Evolutionary conservation across 495 filamentous ascomycete genomes (phyloP), one percentile per base, ranked within the genome.

Genomic region (Parmelia sp.): DNA sequence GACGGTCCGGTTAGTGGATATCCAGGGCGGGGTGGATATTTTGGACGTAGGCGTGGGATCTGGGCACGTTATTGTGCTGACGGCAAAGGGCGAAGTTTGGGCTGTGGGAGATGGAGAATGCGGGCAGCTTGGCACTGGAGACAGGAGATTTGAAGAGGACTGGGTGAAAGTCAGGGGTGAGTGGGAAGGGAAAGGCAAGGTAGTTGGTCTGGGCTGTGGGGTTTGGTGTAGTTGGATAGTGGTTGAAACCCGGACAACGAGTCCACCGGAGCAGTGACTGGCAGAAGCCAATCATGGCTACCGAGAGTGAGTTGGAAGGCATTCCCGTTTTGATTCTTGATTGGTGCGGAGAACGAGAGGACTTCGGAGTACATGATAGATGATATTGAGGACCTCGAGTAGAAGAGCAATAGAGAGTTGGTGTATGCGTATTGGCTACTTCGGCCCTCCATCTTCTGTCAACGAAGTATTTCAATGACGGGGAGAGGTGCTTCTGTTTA

Each of bases 41-140:
- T 66, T 77, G 7, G 85, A 88, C 69, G 78, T 85, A 6, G 84
- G 74, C 1, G 74, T 88, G 8, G 88, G 88, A 19, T 74, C 76
- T 45, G 75, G 73, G 31, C 86, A 89, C 73, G 71, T 87, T 15
- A 70, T 86, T 29, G 84, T 77, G 15, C 70, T 89, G 42, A 83
- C 77, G 2, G 71, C 68, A 7, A 76, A 76, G 2, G 78, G 79
- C 19, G 73, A 77, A 35, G 72, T 88, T 14, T 90, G 78, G 68
- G 80, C 75, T 27, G 75, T 80, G 31, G 88, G 88, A 5, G 71
- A 76, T 39, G 82, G 81, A 42, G 61, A 69, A 19, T 83, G 80
- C 68, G 86, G 88, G 1, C 87, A 90, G 71, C 74, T 86, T 15
- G 86, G 86, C 4, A 63, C 83, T 17, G 40, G 63, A 19, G 11